A percentile compares a stretch with the other conserved stretches of the same genome.
These are phyloP conservation scores for Zygotorulaspora mrakii DNA, from an alignment of 1,139 yeast genomes.

Conservation along the genomic window DNA sequence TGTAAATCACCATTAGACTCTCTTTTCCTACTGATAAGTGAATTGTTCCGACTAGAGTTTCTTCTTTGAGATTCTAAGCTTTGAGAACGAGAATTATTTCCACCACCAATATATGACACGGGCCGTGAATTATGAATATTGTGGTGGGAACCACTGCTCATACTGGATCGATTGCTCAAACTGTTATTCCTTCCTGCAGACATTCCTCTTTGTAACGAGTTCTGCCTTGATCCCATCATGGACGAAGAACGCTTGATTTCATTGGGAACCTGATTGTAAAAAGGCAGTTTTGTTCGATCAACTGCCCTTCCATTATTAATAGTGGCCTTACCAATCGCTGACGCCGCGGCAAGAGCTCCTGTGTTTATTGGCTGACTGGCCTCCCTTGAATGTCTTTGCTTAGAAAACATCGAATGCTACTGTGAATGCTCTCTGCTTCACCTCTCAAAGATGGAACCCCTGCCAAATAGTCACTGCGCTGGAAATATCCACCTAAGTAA, in stretches of 20 bases:
- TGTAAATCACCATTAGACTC: slow-evolving; percentile 10
- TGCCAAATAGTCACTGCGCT: too few relatives aligned
- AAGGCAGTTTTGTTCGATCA: slow-evolving; percentile 26
- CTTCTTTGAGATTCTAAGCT: slow-evolving; percentile 7
- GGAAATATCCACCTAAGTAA: too few relatives aligned
- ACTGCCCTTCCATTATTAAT: slow-evolving; percentile 29
- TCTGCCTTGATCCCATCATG: slow-evolving; percentile 8
- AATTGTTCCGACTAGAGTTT: slow-evolving; percentile 7
- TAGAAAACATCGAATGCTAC: slow-evolving; percentile 14
- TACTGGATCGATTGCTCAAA: slow-evolving; percentile 4
- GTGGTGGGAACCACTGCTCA: slow-evolving; percentile 3
- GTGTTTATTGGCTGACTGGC: slow-evolving; percentile 23
- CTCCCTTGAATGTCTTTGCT: slow-evolving; percentile 13
- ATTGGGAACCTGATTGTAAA: slow-evolving; percentile 13
- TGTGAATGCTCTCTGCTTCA: neutral
- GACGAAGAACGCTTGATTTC: slow-evolving; percentile 11
- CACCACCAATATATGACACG: slow-evolving; percentile 3
- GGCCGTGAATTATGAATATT: slow-evolving; percentile 2
- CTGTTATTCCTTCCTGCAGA: slow-evolving; percentile 10
- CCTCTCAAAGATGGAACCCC: too few relatives aligned
- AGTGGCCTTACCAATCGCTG: slow-evolving; percentile 39
- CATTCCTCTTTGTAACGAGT: slow-evolving; percentile 5
- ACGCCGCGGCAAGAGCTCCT: slow-evolving; percentile 45
- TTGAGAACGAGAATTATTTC: slow-evolving; percentile 3
- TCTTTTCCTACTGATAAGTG: slow-evolving; percentile 1